Conservation (phyloP, 345 rosid genomes). For the Cochlearia excelsa region DNA sequence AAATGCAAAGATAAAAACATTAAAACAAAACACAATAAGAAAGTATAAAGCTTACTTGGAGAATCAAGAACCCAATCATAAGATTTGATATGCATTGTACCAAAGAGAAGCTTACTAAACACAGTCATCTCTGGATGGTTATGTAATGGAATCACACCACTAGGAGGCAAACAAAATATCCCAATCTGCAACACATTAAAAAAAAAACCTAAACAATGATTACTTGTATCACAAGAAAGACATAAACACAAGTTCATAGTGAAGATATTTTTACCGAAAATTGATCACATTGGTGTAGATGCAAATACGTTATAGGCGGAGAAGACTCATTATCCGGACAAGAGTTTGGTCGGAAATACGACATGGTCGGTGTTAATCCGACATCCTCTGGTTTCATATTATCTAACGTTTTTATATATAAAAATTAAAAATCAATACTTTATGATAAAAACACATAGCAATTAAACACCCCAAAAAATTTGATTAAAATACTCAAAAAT, state of each 20-base stretch:
- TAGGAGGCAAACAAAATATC: constrained; percentile 89
- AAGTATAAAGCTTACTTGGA: constrained; percentile 32
- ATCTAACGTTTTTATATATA: constrained; percentile 38
- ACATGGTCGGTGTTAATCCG: constrained; percentile 54
- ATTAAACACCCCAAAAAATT: not conserved
- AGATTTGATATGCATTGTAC: constrained; percentile 92
- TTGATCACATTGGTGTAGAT: constrained; percentile 52
- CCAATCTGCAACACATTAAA: constrained; percentile 55
- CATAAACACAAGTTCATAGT: not conserved
- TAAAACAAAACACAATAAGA: no score
- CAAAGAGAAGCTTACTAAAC: constrained; percentile 87
- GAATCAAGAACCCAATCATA: constrained; percentile 75
- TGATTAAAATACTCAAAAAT: not conserved
- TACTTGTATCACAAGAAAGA: constrained; percentile 20
- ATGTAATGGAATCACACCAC: constrained; percentile 86
- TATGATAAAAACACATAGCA: not conserved
- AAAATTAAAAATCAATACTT: constrained; percentile 11
- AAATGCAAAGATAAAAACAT: constrained; percentile 12
- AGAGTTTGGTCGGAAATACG: constrained; percentile 34
- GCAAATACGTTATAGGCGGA: constrained; percentile 60
- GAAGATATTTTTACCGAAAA: constrained; percentile 57
- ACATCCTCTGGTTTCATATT: constrained; percentile 57
- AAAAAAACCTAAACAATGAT: constrained; percentile 20
- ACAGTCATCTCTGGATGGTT: constrained; percentile 98
- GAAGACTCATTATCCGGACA: not conserved